These are phyloP conservation scores for Keqinozyma sinolaborantium DNA, from an alignment of 1,139 yeast species.

Conservation along the genomic window DNA sequence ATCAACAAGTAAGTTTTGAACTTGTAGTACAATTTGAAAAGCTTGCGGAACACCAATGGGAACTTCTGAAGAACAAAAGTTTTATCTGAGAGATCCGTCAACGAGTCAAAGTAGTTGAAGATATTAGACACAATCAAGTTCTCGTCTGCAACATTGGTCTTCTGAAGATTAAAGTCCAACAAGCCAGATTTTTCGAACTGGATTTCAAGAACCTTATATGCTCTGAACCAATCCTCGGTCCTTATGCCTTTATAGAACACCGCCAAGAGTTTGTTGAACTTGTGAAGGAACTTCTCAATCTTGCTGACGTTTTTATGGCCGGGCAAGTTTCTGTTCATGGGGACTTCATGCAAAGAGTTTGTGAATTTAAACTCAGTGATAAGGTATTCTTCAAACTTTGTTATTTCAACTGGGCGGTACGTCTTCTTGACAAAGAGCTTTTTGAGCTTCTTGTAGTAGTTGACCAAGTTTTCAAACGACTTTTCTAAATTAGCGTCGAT, in stretches of 20 bases:
- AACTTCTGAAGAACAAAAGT: constrained; percentile 48
- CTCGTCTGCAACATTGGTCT: constrained; percentile 43
- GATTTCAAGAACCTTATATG: constrained; percentile 70
- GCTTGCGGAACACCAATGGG: constrained; percentile 67
- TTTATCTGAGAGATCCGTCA: constrained; percentile 43
- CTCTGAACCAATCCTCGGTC: constrained; percentile 75
- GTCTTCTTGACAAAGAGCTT: constrained; percentile 73
- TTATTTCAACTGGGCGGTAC: constrained; percentile 59
- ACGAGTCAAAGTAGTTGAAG: constrained; percentile 63
- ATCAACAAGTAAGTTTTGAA: constrained; percentile 56
- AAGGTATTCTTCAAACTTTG: constrained; percentile 38
- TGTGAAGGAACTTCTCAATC: constrained; percentile 57
- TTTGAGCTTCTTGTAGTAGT: constrained; percentile 64
- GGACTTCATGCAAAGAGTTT: constrained; percentile 43
- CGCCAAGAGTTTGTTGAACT: constrained; percentile 61
- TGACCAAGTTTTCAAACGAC: constrained; percentile 48
- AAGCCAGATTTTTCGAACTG: constrained; percentile 54
- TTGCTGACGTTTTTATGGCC: constrained; percentile 42
- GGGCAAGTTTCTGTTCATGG: constrained; percentile 46
- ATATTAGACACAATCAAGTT: constrained; percentile 64
- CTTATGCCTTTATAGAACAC: constrained; percentile 59
- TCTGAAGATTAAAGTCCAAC: constrained; percentile 54
- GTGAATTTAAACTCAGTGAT: constrained; percentile 38
- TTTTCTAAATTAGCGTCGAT: constrained; percentile 38
- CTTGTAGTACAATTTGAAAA: constrained; percentile 66